Evolutionary conservation across 2,329 filamentous ascomycete species (phyloP).

Genomic region (Lachnum nothofagi): DNA sequence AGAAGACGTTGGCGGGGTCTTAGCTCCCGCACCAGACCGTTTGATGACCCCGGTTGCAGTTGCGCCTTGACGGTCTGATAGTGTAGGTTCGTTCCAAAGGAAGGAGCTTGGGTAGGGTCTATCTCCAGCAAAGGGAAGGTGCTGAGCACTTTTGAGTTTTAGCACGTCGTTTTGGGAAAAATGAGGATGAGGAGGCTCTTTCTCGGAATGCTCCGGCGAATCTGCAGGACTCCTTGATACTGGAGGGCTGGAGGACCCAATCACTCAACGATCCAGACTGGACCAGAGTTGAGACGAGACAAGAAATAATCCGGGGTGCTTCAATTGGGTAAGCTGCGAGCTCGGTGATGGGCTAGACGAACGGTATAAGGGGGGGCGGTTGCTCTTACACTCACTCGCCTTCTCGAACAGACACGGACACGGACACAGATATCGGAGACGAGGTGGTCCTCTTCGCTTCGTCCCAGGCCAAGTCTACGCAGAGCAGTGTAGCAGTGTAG

Average conservation of each 20-base stretch:
- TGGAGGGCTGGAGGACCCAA: too few relatives aligned
- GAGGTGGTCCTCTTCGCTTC: background rate
- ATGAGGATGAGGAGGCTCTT: slow-evolving; percentile 19
- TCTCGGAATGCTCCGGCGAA: slow-evolving; percentile 20
- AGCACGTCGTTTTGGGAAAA: slow-evolving; percentile 7
- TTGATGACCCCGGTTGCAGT: slow-evolving; percentile 13
- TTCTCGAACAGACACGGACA: slow-evolving; percentile 6
- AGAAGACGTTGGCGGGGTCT: slow-evolving; percentile 12
- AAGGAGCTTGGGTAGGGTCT: slow-evolving; percentile 7
- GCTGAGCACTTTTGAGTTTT: slow-evolving; percentile 12
- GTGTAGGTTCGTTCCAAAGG: slow-evolving; percentile 3
- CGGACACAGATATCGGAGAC: too few relatives aligned
- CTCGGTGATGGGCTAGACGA: slow-evolving; percentile 9
- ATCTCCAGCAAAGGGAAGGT: slow-evolving; percentile 13
- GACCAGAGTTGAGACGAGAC: slow-evolving; percentile 17
- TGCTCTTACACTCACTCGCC: slow-evolving; percentile 2
- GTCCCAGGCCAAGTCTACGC: too few relatives aligned
- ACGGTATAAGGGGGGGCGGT: slow-evolving; percentile 2
- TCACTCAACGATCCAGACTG: slow-evolving; percentile 3
- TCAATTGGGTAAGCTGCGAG: slow-evolving; percentile 9
- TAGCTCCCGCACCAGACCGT: slow-evolving; percentile 16
- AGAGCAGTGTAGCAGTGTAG: background rate
- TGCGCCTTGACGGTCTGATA: slow-evolving; percentile 14
- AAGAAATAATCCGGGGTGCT: slow-evolving; percentile 12
- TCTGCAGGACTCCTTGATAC: slow-evolving; percentile 16